These are phyloP conservation scores for Cutaneotrichosporon sp. DNA, from an alignment of 1,284 basidiomycete species.

Conservation along the genomic window DNA sequence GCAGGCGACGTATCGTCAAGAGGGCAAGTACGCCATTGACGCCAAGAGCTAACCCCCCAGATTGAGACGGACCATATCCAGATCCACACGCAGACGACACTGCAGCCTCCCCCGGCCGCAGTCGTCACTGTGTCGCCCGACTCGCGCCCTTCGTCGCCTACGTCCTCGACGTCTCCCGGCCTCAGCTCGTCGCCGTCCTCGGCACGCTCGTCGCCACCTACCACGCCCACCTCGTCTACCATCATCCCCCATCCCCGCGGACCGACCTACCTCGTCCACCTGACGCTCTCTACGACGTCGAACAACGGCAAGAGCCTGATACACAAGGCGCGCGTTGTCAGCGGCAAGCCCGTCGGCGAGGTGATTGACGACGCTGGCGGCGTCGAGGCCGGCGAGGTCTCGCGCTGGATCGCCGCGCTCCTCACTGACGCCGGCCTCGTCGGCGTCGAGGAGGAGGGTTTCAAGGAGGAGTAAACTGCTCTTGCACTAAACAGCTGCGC, in stretches of 20 bases:
- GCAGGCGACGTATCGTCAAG: slow-evolving; percentile 44
- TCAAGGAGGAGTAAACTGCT: slow-evolving; percentile 27
- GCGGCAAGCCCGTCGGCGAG: slow-evolving; percentile 35
- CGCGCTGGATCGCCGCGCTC: slow-evolving; percentile 33
- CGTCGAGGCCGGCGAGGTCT: slow-evolving; percentile 40
- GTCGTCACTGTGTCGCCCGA: slow-evolving; percentile 37
- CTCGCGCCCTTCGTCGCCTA: slow-evolving; percentile 37
- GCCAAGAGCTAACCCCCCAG: slow-evolving; percentile 16
- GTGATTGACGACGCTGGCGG: slow-evolving; percentile 42
- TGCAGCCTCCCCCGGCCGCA: slow-evolving; percentile 27
- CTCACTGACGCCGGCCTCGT: slow-evolving; percentile 37
- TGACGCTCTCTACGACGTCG: slow-evolving; percentile 37
- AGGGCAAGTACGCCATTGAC: slow-evolving; percentile 32
- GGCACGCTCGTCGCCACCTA: slow-evolving; percentile 2
- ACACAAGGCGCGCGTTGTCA: slow-evolving; percentile 35
- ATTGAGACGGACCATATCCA: slow-evolving; percentile 46
- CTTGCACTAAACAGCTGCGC: no score
- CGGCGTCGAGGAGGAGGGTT: slow-evolving; percentile 31
- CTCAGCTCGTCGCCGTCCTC: slow-evolving; percentile 21
- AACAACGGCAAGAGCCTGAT: slow-evolving; percentile 44
- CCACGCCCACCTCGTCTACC: slow-evolving; percentile 15
- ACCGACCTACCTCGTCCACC: slow-evolving; percentile 37
- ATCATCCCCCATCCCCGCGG: slow-evolving; percentile 19
- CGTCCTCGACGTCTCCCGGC: slow-evolving; percentile 15
- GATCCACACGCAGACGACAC: slow-evolving; percentile 35